phyloP scores from a whole-genome alignment of 1,284 basidiomycete genomes.

The Tylopilus orsonianus region DNA sequence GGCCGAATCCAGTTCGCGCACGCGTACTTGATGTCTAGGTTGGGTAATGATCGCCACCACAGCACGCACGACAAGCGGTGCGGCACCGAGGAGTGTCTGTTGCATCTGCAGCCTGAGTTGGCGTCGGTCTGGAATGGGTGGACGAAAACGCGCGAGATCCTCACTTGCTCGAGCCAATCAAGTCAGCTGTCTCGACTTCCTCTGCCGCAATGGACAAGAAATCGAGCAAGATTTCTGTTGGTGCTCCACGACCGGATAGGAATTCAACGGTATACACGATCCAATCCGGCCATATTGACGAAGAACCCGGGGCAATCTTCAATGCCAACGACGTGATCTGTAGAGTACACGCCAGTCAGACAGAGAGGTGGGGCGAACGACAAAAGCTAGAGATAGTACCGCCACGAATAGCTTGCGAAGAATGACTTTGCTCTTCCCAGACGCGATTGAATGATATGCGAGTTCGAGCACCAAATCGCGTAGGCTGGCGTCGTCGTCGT shows the following conservation, averaged over 20 bases:
- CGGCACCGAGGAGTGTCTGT: conserved; percentile 60
- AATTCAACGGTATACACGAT: conserved; percentile 57
- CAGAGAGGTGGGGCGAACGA: no score
- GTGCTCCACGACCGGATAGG: conserved; percentile 56
- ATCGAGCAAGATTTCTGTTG: conserved; percentile 63
- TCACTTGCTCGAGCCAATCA: conserved; percentile 75
- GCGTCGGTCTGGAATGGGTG: conserved; percentile 10
- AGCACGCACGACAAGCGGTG: conserved; percentile 68
- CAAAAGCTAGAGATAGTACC: conserved; percentile 42
- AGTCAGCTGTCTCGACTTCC: conserved; percentile 72
- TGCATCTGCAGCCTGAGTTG: conserved; percentile 57
- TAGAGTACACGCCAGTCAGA: conserved; percentile 2
- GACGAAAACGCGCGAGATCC: conserved; percentile 26
- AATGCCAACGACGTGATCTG: conserved; percentile 76
- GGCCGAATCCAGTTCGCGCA: conserved; percentile 60
- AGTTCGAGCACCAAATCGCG: conserved; percentile 65
- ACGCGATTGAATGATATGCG: conserved; percentile 55
- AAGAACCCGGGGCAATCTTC: conserved; percentile 56
- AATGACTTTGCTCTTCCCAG: conserved; percentile 63
- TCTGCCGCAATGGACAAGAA: conserved; percentile 84
- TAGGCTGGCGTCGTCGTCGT: conserved; percentile 50
- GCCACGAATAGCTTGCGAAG: conserved; percentile 85
- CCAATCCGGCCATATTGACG: conserved; percentile 71
- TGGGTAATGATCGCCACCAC: conserved; percentile 54
- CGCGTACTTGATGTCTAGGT: conserved; percentile 25